These are phyloP conservation scores for Arabidopsis hybrid DNA, from an alignment of 441 rosid genomes.

Conservation along the genomic window DNA sequence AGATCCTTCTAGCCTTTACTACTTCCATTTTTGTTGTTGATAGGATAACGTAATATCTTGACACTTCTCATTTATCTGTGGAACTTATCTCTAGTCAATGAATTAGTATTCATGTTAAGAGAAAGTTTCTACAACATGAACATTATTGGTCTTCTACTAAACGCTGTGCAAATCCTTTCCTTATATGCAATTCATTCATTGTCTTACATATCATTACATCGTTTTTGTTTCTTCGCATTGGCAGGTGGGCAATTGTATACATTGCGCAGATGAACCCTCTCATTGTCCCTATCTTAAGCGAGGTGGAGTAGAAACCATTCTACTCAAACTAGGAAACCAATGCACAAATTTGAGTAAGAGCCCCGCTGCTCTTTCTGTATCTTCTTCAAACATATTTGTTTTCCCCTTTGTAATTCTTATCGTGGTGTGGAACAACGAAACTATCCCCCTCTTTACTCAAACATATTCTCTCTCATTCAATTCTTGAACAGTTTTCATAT, in stretches of 20 bases:
- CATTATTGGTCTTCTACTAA: background rate
- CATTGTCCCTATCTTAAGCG: constrained; percentile 85
- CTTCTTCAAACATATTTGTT: constrained; percentile 29
- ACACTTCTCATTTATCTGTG: background rate
- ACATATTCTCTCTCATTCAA: constrained; percentile 32
- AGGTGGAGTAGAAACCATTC: constrained; percentile 61
- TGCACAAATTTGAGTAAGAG: constrained; percentile 35
- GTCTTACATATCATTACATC: background rate
- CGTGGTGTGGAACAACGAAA: constrained; percentile 35
- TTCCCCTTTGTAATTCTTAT: constrained; percentile 45
- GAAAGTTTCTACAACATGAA: constrained; percentile 8
- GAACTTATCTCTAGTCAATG: background rate
- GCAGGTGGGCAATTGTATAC: constrained; percentile 97
- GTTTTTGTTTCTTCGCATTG: constrained; percentile 17
- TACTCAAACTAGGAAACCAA: constrained; percentile 40
- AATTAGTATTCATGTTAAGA: background rate
- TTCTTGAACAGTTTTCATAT: constrained; percentile 5
- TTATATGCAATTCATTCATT: background rate
- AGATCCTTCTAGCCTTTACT: constrained; percentile 14
- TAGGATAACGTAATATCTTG: constrained; percentile 8
- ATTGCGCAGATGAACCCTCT: constrained; percentile 96
- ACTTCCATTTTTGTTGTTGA: background rate
- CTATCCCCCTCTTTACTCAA: constrained; percentile 30
- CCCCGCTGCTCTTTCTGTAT: constrained; percentile 31
- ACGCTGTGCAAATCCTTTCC: background rate